Evolutionary conservation across 2,329 filamentous ascomycete species (phyloP).

Genomic region (Alternaria alternata): DNA sequence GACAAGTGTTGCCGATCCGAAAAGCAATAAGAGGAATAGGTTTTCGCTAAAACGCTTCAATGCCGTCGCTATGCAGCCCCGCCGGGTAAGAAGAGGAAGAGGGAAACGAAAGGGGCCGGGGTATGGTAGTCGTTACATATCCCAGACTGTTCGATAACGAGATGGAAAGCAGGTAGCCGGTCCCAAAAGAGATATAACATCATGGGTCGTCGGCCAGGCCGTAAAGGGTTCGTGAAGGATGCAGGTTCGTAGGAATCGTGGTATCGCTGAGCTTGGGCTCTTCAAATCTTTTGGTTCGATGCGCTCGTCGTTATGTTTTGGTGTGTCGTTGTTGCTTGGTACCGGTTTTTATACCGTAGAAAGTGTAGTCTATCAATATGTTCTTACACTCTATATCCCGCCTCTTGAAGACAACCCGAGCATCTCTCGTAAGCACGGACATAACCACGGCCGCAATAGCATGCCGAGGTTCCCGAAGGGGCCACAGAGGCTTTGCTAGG

Average conservation of each 20-base stretch:
- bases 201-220: background rate
- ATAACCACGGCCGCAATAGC: conserved; percentile 50
- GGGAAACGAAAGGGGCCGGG: conserved; percentile 15
- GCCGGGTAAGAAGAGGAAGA: conserved; percentile 21
- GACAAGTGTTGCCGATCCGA: conserved; percentile 10
- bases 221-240: conserved; percentile 8
- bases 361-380: background rate
- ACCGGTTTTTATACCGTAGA: background rate
- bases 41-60: conserved; percentile 46
- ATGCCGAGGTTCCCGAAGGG: conserved; percentile 35
- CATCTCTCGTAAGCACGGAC: conserved; percentile 55
- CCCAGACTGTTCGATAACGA: background rate
- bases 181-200: background rate
- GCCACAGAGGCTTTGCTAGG: conserved; percentile 47
- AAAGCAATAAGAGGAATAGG: conserved; percentile 4
- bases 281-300: conserved; percentile 41
- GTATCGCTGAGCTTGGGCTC: conserved; percentile 50
- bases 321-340: conserved; percentile 23
- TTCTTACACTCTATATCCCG: conserved; percentile 46
- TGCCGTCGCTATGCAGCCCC: conserved; percentile 48
- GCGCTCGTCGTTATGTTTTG: conserved; percentile 5
- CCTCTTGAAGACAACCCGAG: conserved; percentile 52
- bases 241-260: conserved; percentile 29
- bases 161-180: conserved; percentile 1
- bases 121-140: conserved; percentile 1